Percentiles rank a stretch among this genome's conserved stretches.
These are phyloP conservation scores for Colletotrichum falcatum DNA, from an alignment of 2,329 filamentous ascomycete species.

Conservation along the genomic window DNA sequence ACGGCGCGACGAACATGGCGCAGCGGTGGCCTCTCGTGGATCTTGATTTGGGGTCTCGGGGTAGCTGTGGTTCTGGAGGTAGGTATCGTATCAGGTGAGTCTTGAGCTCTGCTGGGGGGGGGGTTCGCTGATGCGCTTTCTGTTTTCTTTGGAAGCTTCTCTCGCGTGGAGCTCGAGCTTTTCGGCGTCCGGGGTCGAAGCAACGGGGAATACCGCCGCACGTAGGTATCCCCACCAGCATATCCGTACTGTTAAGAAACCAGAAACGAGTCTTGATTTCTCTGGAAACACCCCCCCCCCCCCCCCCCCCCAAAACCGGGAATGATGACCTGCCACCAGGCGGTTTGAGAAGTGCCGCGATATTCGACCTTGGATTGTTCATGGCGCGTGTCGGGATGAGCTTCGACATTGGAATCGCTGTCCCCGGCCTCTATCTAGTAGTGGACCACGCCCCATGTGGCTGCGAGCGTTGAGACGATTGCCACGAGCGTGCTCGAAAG, in stretches of 20 bases:
- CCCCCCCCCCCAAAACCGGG: no score
- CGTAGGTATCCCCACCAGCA: neutral
- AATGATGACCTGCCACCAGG: neutral
- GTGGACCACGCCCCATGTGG: neutral
- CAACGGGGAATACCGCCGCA: constrained; percentile 18
- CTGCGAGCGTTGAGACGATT: constrained; percentile 12
- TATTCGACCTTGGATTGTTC: neutral
- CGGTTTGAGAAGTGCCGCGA: neutral
- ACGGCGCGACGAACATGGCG: neutral
- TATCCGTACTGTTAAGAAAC: neutral
- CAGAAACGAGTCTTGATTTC: constrained; percentile 15
- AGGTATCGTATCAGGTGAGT: neutral
- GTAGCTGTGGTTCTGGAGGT: neutral
- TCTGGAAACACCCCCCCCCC: neutral
- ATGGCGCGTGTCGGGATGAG: constrained; percentile 15
- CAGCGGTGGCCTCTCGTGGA: neutral
- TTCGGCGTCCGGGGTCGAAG: constrained; percentile 18
- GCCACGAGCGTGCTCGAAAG: constrained; percentile 6
- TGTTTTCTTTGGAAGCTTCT: neutral
- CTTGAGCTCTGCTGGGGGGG: neutral
- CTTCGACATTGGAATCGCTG: constrained; percentile 4
- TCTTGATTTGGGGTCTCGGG: neutral
- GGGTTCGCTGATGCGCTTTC: neutral
- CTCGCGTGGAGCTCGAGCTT: neutral
- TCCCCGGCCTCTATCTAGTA: neutral